These are phyloP conservation scores for Comarum palustre DNA, from an alignment of 306 rosid species.

Conservation along the genomic window DNA sequence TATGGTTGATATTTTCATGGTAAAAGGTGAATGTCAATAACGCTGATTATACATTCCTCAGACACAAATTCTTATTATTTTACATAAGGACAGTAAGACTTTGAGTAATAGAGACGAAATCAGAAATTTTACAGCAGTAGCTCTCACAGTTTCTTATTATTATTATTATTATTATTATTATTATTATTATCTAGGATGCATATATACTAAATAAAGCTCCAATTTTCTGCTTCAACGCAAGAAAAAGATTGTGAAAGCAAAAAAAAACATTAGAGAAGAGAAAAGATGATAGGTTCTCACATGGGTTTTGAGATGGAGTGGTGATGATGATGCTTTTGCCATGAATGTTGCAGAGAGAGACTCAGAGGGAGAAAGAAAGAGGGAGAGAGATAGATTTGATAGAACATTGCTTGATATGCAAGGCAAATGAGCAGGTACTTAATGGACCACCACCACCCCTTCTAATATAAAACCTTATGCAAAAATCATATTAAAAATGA, in stretches of 20 bases:
- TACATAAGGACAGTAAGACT: conserved; percentile 3
- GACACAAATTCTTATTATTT: background rate
- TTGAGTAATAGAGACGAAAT: conserved; percentile 49
- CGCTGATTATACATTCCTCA: background rate
- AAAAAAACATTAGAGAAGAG: conserved; percentile 22
- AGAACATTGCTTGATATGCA: conserved; percentile 76
- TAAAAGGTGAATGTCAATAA: conserved; percentile 18
- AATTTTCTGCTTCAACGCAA: conserved; percentile 5
- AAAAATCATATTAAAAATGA: conserved; percentile 21
- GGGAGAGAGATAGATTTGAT: conserved; percentile 32
- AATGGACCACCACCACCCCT: conserved; percentile 92
- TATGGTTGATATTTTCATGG: conserved; percentile 21
- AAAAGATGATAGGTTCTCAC: conserved; percentile 64
- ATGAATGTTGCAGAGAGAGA: conserved; percentile 58
- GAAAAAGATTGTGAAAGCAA: conserved; percentile 22
- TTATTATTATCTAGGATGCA: conserved; percentile 14
- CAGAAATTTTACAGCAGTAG: conserved; percentile 23
- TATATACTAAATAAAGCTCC: conserved; percentile 23
- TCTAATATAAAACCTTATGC: conserved; percentile 35
- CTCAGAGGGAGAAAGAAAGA: conserved; percentile 23
- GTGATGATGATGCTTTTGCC: conserved; percentile 82
- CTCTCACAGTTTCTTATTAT: conserved; percentile 8
- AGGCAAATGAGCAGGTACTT: conserved; percentile 76
- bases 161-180: background rate
- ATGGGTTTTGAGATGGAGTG: conserved; percentile 77